Percentiles rank a stretch among this genome's conserved stretches.
Evolutionary conservation across 306 rosid species (phyloP).

Genomic region (Myrica gale): DNA sequence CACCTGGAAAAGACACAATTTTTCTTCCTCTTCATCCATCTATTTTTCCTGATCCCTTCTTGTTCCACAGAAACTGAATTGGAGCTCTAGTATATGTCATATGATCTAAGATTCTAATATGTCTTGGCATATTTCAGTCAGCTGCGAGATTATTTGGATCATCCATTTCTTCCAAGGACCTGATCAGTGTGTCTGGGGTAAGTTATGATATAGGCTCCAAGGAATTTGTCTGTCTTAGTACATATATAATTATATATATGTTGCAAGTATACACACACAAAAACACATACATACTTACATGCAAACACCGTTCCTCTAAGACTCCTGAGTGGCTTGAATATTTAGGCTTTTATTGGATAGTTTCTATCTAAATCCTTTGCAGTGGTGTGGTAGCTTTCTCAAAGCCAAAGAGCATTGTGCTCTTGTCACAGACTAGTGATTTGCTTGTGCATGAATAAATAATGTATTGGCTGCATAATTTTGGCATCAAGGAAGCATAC

Average conservation of each 20-base stretch:
- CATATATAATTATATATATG: too few relatives aligned
- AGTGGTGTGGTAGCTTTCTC: neutral
- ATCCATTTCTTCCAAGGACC: slow-evolving; percentile 69
- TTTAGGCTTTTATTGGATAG: neutral
- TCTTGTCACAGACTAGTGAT: neutral
- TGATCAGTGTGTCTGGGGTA: slow-evolving; percentile 88
- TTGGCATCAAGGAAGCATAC: too few relatives aligned
- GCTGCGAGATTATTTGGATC: slow-evolving; percentile 95
- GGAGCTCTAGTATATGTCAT: slow-evolving; percentile 13
- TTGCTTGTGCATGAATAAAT: too few relatives aligned
- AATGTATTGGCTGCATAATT: too few relatives aligned
- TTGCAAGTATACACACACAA: neutral
- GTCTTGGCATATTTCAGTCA: slow-evolving; percentile 54
- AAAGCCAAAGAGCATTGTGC: neutral
- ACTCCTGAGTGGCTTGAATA: too few relatives aligned
- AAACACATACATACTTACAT: neutral
- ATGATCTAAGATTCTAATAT: neutral
- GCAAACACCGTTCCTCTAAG: neutral
- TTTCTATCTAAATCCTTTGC: slow-evolving; percentile 1
- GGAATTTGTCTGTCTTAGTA: slow-evolving; percentile 4
- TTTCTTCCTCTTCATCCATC: neutral
- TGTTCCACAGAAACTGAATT: neutral
- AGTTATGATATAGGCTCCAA: slow-evolving; percentile 26
- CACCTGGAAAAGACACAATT: neutral
- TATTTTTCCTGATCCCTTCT: neutral